Evolutionary conservation across 305 asterid genomes (phyloP).

Genomic region (Fraxinus floribunda): DNA sequence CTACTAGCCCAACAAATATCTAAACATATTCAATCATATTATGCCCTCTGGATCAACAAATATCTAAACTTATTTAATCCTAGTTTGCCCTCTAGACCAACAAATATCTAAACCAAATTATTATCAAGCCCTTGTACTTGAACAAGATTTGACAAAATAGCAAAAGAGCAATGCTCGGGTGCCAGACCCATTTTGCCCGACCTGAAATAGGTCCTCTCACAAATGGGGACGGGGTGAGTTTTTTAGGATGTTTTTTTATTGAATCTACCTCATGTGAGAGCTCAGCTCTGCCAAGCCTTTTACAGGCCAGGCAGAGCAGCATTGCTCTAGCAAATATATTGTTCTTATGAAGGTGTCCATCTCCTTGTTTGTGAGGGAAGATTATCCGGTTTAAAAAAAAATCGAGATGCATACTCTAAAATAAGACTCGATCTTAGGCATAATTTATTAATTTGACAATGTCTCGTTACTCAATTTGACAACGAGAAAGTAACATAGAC

Average conservation of each 20-base stretch:
- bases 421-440: neutral
- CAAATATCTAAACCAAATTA: neutral
- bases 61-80: too few species aligned
- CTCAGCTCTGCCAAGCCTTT: too few species aligned
- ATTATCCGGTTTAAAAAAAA: neutral
- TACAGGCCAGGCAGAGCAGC: too few species aligned
- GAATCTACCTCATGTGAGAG: too few species aligned
- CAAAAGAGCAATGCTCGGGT: neutral
- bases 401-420: neutral
- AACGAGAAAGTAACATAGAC: neutral
- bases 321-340: neutral
- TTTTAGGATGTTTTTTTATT: too few species aligned
- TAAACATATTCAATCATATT: neutral
- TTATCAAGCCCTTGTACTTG: neutral
- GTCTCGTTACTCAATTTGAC: neutral
- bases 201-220: too few species aligned
- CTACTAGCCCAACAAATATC: neutral
- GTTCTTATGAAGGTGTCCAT: neutral
- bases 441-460: neutral
- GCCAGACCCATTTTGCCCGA: too few species aligned
- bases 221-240: too few species aligned
- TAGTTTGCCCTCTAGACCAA: neutral
- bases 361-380: neutral
- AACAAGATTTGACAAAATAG: neutral
- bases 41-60: too few species aligned